Conservation (phyloP, 352 stramenopile species). For the Pythium guiyangense region DNA sequence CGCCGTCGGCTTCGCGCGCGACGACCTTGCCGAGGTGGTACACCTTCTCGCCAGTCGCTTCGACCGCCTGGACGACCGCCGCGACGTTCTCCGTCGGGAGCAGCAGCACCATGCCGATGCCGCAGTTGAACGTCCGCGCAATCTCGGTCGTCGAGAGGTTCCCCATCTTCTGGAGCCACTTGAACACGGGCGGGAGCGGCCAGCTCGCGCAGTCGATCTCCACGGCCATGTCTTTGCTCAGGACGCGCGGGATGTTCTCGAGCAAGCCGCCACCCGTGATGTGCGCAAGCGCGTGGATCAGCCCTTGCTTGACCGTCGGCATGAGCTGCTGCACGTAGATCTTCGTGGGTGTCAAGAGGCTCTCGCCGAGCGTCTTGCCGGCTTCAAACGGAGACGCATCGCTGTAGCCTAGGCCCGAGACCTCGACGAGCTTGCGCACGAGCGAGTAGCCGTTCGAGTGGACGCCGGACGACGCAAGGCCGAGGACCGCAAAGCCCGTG, state of each 20-base stretch:
- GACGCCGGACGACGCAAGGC: constrained; percentile 93
- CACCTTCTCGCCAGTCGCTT: constrained; percentile 85
- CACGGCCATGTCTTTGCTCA: constrained; percentile 90
- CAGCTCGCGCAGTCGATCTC: constrained; percentile 90
- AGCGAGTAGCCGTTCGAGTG: constrained; percentile 99
- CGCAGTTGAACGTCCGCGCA: constrained; percentile 98
- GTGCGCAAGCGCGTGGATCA: constrained; percentile 94
- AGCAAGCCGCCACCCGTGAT: constrained; percentile 98
- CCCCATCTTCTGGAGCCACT: constrained; percentile 94
- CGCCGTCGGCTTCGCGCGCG: constrained; percentile 33
- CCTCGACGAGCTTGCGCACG: constrained; percentile 95
- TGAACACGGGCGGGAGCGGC: constrained; percentile 94
- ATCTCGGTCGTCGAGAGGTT: constrained; percentile 95
- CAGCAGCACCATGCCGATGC: constrained; percentile 98
- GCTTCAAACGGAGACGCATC: constrained; percentile 72
- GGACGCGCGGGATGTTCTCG: constrained; percentile 97
- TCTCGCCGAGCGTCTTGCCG: constrained; percentile 90
- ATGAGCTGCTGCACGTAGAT: constrained; percentile 96
- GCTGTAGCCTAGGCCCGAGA: constrained; percentile 81
- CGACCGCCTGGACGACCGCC: constrained; percentile 82
- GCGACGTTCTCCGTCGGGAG: constrained; percentile 86
- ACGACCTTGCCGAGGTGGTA: constrained; percentile 89
- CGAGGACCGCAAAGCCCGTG: constrained; percentile 92
- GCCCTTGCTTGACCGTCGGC: constrained; percentile 65
- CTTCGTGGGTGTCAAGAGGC: constrained; percentile 94